Evolutionary conservation across 1,284 basidiomycete species (phyloP), one percentile per base, ranked within the genome.

Genomic region (Trametes pubescens): DNA sequence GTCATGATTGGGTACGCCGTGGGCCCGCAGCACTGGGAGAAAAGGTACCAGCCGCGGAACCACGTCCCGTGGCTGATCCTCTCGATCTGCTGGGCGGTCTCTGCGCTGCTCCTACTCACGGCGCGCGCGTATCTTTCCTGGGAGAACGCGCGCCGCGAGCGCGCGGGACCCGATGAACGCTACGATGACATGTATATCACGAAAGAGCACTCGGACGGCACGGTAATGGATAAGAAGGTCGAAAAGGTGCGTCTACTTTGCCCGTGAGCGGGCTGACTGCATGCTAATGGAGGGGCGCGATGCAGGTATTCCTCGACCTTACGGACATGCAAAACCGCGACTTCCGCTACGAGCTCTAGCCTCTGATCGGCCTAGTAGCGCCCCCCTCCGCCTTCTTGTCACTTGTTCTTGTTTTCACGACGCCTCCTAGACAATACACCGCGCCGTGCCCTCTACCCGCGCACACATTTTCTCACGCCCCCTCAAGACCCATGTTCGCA

Each of bases 1-100:
- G 83, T 90, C 76, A 82, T 91, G 49, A 84, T 84, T 59, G 87
- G 87, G 0, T 91, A 92, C 71, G 90, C 88, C 63, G 79, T 92
- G 34, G 91, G 91, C 18, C 90, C 91, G 0, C 88, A 91, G 69
- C 92, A 92, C 86, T 93, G 90, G 90, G 79, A 88, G 71, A 77
- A 79, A 9, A 74, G 83, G 72, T 92, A 91, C 74, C 81, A 85
- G 65, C 89, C 91, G 32, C 82, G 89, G 61, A 89, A 91, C 69
- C 87, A 81, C 67, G 74, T 91, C 57, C 90, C 89, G 0, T 92
- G 89, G 89, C 82, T 84, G 58, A 80, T 91, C 67, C 89, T 91
- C 57, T 82, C 84, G 4, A 71, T 85, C 55, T 90, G 87, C 74
- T 85, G 86, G 71, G 63, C 79, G 16, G 69, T 71, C 40, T 86